Conservation (phyloP, 164 flowering plant species). For the Cinnamomum micranthum region DNA sequence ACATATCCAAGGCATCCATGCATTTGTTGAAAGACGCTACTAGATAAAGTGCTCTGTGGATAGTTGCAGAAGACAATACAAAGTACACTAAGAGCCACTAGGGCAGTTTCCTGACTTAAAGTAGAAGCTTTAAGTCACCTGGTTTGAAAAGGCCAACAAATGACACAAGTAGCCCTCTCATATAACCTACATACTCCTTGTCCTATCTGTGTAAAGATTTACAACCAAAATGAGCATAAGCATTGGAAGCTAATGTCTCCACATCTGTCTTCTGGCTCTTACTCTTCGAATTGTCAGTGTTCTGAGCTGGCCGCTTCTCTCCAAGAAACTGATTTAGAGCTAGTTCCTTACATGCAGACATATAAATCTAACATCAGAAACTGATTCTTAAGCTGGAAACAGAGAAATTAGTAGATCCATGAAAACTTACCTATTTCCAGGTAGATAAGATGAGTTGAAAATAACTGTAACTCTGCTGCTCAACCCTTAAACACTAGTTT, state of each 20-base stretch:
- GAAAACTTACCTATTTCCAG: too few relatives aligned
- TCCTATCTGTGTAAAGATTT: conserved; percentile 22
- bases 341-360: too few relatives aligned
- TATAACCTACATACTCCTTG: conserved; percentile 42
- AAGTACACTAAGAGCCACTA: conserved; percentile 78
- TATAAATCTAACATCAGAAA: too few relatives aligned
- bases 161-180: conserved; percentile 37
- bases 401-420: too few relatives aligned
- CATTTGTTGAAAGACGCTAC: too few relatives aligned
- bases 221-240: conserved; percentile 16
- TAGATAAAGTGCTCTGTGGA: conserved; percentile 36
- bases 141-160: conserved; percentile 54
- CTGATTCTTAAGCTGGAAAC: too few relatives aligned
- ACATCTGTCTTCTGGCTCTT: conserved; percentile 65
- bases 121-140: conserved; percentile 20
- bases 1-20: too few relatives aligned
- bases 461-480: too few relatives aligned
- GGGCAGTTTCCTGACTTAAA: conserved; percentile 45
- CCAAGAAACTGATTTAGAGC: conserved; percentile 22
- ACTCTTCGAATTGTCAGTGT: conserved; percentile 21
- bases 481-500: too few relatives aligned
- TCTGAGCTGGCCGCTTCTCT: conserved; percentile 50
- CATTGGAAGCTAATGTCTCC: conserved; percentile 19
- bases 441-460: too few relatives aligned
- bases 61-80: conserved; percentile 53